Conservation (phyloP, 306 rosid genomes). For the Cicer cuneatum region DNA sequence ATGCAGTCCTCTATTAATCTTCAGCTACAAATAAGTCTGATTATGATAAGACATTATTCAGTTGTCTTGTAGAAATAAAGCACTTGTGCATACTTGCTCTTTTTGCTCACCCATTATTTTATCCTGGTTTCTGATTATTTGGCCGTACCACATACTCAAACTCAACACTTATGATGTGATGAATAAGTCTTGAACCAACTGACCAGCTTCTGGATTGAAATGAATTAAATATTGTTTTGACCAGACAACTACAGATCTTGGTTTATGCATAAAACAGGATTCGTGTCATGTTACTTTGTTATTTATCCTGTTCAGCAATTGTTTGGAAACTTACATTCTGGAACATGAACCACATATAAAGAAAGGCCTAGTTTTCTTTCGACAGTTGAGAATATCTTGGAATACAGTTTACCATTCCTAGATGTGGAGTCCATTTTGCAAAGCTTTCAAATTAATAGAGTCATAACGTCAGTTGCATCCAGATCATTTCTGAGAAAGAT, state of each 20-base stretch:
- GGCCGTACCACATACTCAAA: background rate
- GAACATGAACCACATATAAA: background rate
- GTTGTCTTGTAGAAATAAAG: constrained; percentile 15
- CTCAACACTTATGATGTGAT: background rate
- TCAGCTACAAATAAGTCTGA: constrained; percentile 17
- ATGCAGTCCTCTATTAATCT: constrained; percentile 30
- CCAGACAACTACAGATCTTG: background rate
- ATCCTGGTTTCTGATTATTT: constrained; percentile 3
- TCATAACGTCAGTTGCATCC: background rate
- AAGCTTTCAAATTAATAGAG: background rate
- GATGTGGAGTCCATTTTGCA: background rate
- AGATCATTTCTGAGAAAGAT: background rate
- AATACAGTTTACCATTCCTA: background rate
- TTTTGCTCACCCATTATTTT: constrained; percentile 1
- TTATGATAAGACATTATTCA: constrained; percentile 13
- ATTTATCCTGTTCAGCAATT: background rate
- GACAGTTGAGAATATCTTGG: background rate
- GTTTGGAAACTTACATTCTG: background rate
- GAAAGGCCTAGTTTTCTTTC: background rate
- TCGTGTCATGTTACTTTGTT: background rate
- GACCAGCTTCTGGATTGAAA: background rate
- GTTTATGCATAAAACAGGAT: background rate
- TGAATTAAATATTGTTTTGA: background rate
- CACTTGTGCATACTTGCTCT: background rate
- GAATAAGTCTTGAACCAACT: background rate